These are phyloP conservation scores for Penicillium sp. DNA, from an alignment of 2,329 filamentous ascomycete genomes.

Conservation along the genomic window DNA sequence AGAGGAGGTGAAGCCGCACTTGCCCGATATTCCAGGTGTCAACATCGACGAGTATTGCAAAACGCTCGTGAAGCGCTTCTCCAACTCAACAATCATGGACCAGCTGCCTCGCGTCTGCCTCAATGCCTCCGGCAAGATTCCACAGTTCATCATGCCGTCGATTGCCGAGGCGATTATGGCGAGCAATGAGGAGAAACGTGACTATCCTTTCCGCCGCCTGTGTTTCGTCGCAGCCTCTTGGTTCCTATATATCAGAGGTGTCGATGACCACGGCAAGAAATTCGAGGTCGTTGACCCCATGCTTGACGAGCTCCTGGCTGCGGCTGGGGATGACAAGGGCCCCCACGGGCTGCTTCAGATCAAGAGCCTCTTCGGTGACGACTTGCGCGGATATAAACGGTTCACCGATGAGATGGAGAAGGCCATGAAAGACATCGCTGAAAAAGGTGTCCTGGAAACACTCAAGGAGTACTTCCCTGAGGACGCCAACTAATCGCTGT, in stretches of 20 bases:
- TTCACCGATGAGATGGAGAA: slow-evolving; percentile 50
- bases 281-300: slow-evolving; percentile 51
- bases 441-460: slow-evolving; percentile 52
- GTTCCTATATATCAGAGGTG: slow-evolving; percentile 55
- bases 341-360: slow-evolving; percentile 49
- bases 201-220: slow-evolving; percentile 42
- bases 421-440: slow-evolving; percentile 50
- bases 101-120: slow-evolving; percentile 55
- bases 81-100: slow-evolving; percentile 58
- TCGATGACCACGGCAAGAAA: slow-evolving; percentile 49
- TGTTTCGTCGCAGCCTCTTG: slow-evolving; percentile 52
- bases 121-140: slow-evolving; percentile 56
- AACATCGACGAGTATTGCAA: slow-evolving; percentile 55
- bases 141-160: slow-evolving; percentile 46
- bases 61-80: slow-evolving; percentile 56
- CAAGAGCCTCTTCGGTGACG: slow-evolving; percentile 53
- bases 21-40: slow-evolving; percentile 53
- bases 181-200: neutral
- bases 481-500: slow-evolving; percentile 43
- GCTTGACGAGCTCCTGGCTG: slow-evolving; percentile 49
- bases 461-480: slow-evolving; percentile 41
- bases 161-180: slow-evolving; percentile 41
- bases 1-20: slow-evolving; percentile 54
- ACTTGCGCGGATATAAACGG: slow-evolving; percentile 50
- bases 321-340: slow-evolving; percentile 47